Evolutionary conservation across 2,329 filamentous ascomycete species (phyloP), one percentile per base, ranked within the genome.

Genomic region (Fusarium coffeatum): DNA sequence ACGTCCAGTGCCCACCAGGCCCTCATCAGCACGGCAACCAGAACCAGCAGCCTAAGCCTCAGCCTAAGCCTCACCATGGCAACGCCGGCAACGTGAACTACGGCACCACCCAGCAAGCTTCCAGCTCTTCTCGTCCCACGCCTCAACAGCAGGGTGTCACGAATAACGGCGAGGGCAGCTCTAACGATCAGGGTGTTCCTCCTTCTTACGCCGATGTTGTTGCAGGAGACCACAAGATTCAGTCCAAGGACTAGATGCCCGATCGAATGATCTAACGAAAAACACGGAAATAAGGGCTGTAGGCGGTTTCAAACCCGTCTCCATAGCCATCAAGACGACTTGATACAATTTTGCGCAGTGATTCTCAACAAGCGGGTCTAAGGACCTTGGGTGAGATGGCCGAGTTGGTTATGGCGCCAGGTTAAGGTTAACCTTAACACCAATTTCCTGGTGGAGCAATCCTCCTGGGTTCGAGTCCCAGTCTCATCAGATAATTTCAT

Each of bases 161-260:
- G 20, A 74, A 78, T 54, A 77, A 79, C 23, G 83, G 82, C 67
- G 81, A 83, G 75, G 80, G 84, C 9, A 74, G 77, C 47, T 76
- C 77, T 12, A 72, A 76, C 70, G 80, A 81, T 67, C 77, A 83
- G 50, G 82, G 82, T 15, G 85, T 88, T 40, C 94, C 95, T 43
- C 95, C 96, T 6, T 93, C 91, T 16, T 98, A 98, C 80, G 92
- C 92, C 18, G 93, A 98, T 81, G 95, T 93, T 49, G 91, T 98
- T 63, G 91, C 90, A 75, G 94, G 93, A 2, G 95, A 98, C 78
- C 83, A 98, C 81, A 98, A 98, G 87, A 86, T 98, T 53, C 96
- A 98, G 85, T 74, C 77, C 12, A 71, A 71, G 22, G 75, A 78
- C 7, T 80, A 79, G 59, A 62, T 22, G 18, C 28, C 11, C 22